A percentile compares a stretch with the other conserved stretches of the same genome.
These are phyloP conservation scores for Cyclotella distinguenda DNA, from an alignment of 108 stramenopile species.

Conservation along the genomic window DNA sequence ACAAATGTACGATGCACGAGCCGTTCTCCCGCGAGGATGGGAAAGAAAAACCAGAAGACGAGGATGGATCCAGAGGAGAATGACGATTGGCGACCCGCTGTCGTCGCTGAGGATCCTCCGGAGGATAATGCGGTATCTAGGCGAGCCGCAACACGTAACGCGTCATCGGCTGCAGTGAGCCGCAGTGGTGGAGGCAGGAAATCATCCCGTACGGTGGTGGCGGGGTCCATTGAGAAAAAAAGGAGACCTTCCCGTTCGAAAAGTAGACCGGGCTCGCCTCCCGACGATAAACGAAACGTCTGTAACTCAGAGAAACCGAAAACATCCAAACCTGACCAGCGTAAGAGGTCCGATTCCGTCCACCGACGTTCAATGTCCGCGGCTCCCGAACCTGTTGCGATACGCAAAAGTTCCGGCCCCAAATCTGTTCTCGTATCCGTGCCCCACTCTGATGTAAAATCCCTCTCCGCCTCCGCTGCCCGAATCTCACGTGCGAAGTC, in stretches of 20 bases:
- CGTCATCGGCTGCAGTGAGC: background rate
- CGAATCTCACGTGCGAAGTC: background rate
- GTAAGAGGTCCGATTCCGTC: background rate
- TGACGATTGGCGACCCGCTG: no score
- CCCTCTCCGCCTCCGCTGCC: constrained; percentile 1
- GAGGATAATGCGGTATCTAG: no score
- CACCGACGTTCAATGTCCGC: constrained; percentile 1
- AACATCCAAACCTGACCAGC: no score
- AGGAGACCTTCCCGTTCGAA: no score
- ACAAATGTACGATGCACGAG: background rate
- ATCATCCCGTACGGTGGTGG: no score
- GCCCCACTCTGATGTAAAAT: background rate
- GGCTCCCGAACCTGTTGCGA: background rate
- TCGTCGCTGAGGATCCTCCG: background rate
- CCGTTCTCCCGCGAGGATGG: background rate
- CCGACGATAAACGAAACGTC: no score
- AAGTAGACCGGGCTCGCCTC: no score
- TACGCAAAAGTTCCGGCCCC: background rate
- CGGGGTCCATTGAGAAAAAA: no score
- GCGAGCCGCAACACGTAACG: background rate
- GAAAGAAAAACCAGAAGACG: no score
- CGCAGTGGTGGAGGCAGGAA: background rate
- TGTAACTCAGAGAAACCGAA: no score
- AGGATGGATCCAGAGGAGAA: constrained; percentile 10
- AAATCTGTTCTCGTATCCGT: background rate